A percentile compares a stretch with the other conserved stretches of the same genome.
Evolutionary conservation across 2,329 filamentous ascomycete species (phyloP).

Genomic region (Fusarium xylarioides): DNA sequence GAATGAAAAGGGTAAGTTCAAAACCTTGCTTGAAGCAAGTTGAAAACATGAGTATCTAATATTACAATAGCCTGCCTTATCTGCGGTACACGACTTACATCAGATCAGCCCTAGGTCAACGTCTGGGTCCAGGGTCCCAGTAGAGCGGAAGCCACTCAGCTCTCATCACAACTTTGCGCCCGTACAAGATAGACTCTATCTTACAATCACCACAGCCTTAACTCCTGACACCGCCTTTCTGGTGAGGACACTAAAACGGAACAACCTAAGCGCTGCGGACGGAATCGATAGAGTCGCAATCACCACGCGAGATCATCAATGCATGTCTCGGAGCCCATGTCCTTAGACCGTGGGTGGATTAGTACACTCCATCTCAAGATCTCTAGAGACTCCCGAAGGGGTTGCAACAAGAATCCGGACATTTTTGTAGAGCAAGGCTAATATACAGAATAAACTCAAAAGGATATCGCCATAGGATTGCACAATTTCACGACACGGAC

Average conservation of each 20-base stretch:
- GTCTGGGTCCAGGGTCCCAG: conserved; percentile 2
- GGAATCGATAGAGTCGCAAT: conserved; percentile 5
- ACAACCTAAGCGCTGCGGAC: neutral
- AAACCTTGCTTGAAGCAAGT: neutral
- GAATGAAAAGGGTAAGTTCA: neutral
- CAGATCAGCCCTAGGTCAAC: conserved; percentile 18
- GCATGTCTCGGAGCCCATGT: conserved; percentile 32
- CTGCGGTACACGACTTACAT: conserved; percentile 15
- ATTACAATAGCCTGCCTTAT: neutral
- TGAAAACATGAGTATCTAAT: neutral
- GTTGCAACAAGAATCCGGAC: neutral
- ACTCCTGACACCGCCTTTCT: neutral
- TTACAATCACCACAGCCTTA: neutral
- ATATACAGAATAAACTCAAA: neutral
- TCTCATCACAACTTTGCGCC: conserved; percentile 17
- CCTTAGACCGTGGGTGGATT: conserved; percentile 1
- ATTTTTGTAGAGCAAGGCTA: neutral
- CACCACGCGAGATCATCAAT: conserved; percentile 26
- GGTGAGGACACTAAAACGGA: neutral
- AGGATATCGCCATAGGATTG: neutral
- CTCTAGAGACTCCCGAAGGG: conserved; percentile 1
- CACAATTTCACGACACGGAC: neutral
- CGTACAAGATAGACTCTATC: neutral
- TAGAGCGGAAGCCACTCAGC: neutral
- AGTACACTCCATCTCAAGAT: conserved; percentile 24